These are phyloP conservation scores for Lentinula lateritia DNA, from an alignment of 768 basidiomycete genomes.

Conservation along the genomic window DNA sequence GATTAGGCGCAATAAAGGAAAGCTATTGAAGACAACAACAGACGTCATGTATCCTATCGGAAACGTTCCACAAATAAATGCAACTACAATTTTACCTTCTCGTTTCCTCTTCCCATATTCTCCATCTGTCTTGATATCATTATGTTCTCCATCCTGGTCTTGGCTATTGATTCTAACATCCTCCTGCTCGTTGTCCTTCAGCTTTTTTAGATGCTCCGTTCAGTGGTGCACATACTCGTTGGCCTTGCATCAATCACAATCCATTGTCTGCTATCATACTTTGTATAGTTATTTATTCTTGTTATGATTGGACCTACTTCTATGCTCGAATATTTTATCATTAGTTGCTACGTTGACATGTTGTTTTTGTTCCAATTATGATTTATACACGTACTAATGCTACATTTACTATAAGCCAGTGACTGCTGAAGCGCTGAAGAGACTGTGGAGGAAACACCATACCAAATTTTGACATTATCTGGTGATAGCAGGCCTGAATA, in stretches of 20 bases:
- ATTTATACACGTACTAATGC: not conserved
- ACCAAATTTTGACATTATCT: not conserved
- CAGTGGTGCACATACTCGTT: not conserved
- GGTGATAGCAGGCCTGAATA: conserved; percentile 6
- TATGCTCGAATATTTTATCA: not conserved
- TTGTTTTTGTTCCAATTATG: not conserved
- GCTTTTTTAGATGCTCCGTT: not conserved
- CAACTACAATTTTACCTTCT: not conserved
- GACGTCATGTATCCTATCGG: too few relatives aligned
- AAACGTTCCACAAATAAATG: not conserved
- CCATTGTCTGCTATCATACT: not conserved
- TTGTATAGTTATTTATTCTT: not conserved
- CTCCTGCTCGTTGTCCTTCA: not conserved
- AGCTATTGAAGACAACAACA: not conserved
- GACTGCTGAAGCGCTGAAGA: too few relatives aligned
- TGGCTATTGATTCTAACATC: not conserved
- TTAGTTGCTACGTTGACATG: not conserved
- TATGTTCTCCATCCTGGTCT: not conserved
- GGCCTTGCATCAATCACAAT: not conserved
- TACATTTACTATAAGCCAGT: too few relatives aligned
- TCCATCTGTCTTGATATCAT: not conserved
- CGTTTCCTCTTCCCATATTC: not conserved
- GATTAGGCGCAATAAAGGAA: not conserved
- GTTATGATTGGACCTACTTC: not conserved
- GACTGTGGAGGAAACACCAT: too few relatives aligned